Evolutionary conservation across 139 green algal species (phyloP).

Genomic region (Chlamydomonas sphaeroides): DNA sequence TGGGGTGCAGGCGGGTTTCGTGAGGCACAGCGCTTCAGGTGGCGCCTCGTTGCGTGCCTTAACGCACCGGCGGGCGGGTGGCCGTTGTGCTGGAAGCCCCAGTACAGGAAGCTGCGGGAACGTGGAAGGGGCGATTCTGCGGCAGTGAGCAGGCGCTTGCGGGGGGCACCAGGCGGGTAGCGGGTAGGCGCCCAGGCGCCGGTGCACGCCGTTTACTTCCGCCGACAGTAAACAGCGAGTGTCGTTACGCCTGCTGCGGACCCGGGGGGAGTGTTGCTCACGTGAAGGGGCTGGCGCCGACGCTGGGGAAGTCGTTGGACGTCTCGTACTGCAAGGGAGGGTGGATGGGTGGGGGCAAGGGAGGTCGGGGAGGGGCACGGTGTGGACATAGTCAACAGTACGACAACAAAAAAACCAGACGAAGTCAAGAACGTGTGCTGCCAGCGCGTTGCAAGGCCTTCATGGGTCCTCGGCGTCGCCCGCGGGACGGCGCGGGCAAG

Average conservation of each 20-base stretch:
- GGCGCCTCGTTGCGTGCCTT: neutral
- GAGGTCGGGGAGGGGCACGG: neutral
- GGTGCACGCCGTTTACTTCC: neutral
- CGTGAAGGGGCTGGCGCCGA: slow-evolving; percentile 4
- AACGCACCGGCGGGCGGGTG: neutral
- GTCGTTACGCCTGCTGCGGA: neutral
- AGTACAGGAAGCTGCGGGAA: slow-evolving; percentile 20
- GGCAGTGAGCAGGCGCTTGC: no score
- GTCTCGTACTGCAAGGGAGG: no score
- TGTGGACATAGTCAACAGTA: neutral
- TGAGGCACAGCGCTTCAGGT: no score
- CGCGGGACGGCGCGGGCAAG: no score
- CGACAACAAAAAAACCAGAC: no score
- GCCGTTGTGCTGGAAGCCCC: slow-evolving; percentile 2
- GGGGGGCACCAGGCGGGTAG: no score
- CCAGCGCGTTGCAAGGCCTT: no score
- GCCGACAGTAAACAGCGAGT: neutral
- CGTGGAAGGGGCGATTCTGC: neutral
- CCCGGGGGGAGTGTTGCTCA: no score
- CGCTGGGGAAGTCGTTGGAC: neutral
- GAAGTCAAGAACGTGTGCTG: no score
- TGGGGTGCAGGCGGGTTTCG: no score
- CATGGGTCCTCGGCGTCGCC: no score
- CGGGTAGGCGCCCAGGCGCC: neutral
- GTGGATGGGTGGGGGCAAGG: neutral